Evolutionary conservation across 345 rosid genomes (phyloP), one percentile per base, ranked within the genome.

Genomic region (Populus davidiana): DNA sequence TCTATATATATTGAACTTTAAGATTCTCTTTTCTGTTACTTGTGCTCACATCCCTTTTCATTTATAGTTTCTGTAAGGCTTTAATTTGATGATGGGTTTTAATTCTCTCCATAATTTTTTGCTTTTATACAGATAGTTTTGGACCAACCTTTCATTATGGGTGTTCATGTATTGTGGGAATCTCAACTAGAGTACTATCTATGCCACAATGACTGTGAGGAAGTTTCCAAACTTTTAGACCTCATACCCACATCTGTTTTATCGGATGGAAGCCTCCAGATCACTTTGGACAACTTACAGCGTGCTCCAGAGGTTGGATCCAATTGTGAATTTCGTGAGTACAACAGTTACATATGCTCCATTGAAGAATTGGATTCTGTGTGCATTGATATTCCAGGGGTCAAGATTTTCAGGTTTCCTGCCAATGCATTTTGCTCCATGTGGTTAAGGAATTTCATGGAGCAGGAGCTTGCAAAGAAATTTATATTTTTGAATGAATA

Each of bases 81-180:
- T 38, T 38, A 12, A 25, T 39, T 44, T 16, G 71, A 31, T 29
- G 20, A 11, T 74, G 74, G 65, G 13, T 25, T 14, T 43, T 5
- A 62, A n/a, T 33, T 66, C 14, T 65, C 54, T 41, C 50, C 31
- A 27, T 36, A 31, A 72, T 75, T 75, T 54, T 77, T 65, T 73
- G 70, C 71, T 77, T 69, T 38, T 78, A 67, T 81, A 73, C 98
- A 96, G 99, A 90, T 96, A 85, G 90, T 93, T 80, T 80, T 96
- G 86, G 99, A 96, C 87, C 99, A 92, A 73, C 99, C 97, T 80
- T 87, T 90, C 76, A 91, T 86, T 71, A 93, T 93, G 94, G 99
- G 98, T 72, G 94, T 93, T 81, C 97, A 92, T 87, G 89, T 92
- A 50, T 85, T 88, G 43, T 96, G 98, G 99, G 97, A 96, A 65